Evolutionary conservation across 768 basidiomycete genomes (phyloP), one percentile per base, ranked within the genome.

Genomic region (Mycena galericulata): DNA sequence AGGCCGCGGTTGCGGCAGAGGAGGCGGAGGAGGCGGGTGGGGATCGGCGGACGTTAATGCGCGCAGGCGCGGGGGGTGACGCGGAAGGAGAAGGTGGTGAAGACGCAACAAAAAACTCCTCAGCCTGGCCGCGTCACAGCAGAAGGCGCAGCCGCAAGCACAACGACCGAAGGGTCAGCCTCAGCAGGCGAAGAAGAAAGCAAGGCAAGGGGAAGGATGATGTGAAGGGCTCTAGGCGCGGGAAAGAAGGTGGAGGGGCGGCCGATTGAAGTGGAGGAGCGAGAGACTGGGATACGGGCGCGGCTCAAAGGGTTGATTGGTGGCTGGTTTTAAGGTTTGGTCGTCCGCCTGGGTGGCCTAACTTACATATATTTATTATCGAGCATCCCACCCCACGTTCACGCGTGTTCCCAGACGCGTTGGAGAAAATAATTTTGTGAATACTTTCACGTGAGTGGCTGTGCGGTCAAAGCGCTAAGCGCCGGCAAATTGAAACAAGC

Each of bases 211-310:
- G 17, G 22, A 6, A 22, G 7, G 7, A 30, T 18, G 24, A 43
- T 38, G 24, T n/a, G n/a, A 24, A 9, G 24, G n/a, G n/a, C n/a
- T n/a, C 3, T 4, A 27, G 41, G n/a, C 2, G 2, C 11, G 22
- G 26, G 7, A 34, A 27, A 15, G 57, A n/a, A 49, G 34, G 15
- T 8, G 36, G 0, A 11, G 3, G 17, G 34, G 46, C 53, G 20
- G 29, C 53, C 59, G 47, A 62, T 62, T 26, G 61, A 68, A 55
- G 61, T 57, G 17, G 61, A 68, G 49, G 67, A 68, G 61, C 54
- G 61, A 38, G 3, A 17, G 32, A 22, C 46, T 5, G 67, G 67
- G 10, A 58, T 68, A 17, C 2, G 46, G 24, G 29, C 8, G n/a
- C 41, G 67, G 41, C 14, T 68, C 30, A 68, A 58, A 47, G 60